Evolutionary conservation across 305 asterid species (phyloP).

Genomic region (Solanum chacoense): DNA sequence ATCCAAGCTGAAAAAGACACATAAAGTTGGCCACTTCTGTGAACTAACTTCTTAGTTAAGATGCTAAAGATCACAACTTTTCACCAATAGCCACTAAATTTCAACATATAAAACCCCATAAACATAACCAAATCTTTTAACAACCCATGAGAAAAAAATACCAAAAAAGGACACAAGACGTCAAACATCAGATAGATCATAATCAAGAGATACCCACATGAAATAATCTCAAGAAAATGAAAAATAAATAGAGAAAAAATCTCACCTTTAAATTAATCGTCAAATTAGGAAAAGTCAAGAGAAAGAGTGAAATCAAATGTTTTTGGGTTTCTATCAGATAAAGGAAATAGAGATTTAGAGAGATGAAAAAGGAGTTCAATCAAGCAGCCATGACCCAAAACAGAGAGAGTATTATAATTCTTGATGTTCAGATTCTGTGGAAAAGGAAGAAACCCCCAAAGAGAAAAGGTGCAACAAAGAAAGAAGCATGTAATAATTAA

Average conservation of each 20-base stretch:
- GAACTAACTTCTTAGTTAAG: background rate
- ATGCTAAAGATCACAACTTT: constrained; percentile 1
- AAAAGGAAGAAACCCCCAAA: constrained; percentile 10
- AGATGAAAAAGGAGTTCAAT: constrained; percentile 7
- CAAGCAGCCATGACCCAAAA: constrained; percentile 19
- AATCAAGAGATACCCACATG: background rate
- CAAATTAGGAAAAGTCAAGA: background rate
- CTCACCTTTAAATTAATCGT: constrained; percentile 13
- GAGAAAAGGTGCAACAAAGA: background rate
- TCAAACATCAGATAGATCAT: background rate
- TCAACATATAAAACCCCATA: background rate
- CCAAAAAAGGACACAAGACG: background rate
- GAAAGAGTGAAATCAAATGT: background rate
- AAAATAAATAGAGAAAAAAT: background rate
- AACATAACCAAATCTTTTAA: background rate
- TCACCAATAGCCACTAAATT: background rate
- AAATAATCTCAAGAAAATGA: background rate
- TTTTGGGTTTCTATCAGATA: background rate
- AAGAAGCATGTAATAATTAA: background rate
- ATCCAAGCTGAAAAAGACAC: background rate
- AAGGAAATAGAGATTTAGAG: background rate
- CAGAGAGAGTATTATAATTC: background rate
- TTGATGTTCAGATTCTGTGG: constrained; percentile 3
- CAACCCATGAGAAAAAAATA: background rate
- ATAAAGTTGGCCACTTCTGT: background rate